phyloP scores from a whole-genome alignment of 352 stramenopile species.

The Pythium sp. region DNA sequence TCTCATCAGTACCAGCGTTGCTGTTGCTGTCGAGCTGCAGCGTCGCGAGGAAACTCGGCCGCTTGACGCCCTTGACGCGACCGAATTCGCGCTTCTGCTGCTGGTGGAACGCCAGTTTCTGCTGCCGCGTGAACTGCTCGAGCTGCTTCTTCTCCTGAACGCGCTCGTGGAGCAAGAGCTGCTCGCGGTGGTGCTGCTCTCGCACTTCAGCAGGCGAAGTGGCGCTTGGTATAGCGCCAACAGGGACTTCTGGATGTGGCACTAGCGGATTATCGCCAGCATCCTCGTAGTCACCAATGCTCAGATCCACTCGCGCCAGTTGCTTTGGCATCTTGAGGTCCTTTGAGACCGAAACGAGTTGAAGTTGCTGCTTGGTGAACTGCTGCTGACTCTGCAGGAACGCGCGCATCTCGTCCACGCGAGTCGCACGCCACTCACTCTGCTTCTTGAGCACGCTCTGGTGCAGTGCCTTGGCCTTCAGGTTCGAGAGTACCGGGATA shows the following conservation, averaged over 20 bases:
- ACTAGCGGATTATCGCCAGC: background rate
- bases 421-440: constrained; percentile 9
- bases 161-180: constrained; percentile 12
- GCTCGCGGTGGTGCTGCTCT: constrained; percentile 8
- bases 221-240: background rate
- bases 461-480: constrained; percentile 18
- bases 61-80: constrained; percentile 14
- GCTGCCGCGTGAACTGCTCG: constrained; percentile 15
- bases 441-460: constrained; percentile 21
- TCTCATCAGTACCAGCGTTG: background rate
- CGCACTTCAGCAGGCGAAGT: background rate
- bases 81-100: constrained; percentile 23
- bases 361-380: constrained; percentile 24
- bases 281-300: background rate
- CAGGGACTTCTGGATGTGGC: background rate
- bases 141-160: constrained; percentile 17
- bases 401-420: constrained; percentile 23
- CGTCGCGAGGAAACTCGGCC: constrained; percentile 29
- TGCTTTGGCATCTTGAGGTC: background rate
- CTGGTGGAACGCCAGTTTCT: constrained; percentile 18
- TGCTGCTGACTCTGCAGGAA: constrained; percentile 30
- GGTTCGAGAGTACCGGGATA: constrained; percentile 25
- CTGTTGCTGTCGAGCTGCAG: constrained; percentile 23
- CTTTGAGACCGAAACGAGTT: background rate
- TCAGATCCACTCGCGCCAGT: constrained; percentile 9